Evolutionary conservation across 106 monocot species (phyloP), one percentile per base, ranked within the genome.

Genomic region (Allium sativum): DNA sequence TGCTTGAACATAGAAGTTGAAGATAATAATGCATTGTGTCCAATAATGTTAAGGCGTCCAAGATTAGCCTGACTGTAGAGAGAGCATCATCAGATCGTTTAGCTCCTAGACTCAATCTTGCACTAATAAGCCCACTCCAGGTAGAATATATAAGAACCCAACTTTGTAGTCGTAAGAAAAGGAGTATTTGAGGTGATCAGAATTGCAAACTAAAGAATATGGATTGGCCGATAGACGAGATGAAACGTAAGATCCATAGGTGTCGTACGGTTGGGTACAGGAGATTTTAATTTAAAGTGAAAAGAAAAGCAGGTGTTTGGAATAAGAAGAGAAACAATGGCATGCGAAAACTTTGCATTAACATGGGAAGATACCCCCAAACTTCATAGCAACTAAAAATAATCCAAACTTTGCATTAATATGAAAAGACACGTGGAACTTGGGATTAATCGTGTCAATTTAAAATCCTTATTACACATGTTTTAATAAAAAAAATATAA

Each of bases 1-100:
- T 81, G 89, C 77, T 95, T 95, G 72, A 70, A 59, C 72, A 75
- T 70, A 79, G 77, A 81, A 72, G 89, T 84, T 65, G 78, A 55
- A 68, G 89, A 81, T 79, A 74, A 83, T 81, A 89, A 81, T 77
- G 77, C 79, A 67, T 47, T 90, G 73, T 85, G 89, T 45, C 79
- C 84, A 71, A 84, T 74, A 79, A 75, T 68, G 61, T 73, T 85
- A 86, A 82, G 72, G 54, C 68, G 83, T 77, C 75, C 90, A 68
- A 84, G 56, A 71, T 79, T 20, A 71, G 41, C 74, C 65, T 83
- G 89, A 69, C 86, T 81, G 77, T 87, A 87, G 73, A 84, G 69
- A 84, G 87, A n/a, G n/a, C 71, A 45, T 72, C 71, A 45, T 62
- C 54, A 7, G 71, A 47, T 48, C 71, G 55, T 64, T 72, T 72